These are phyloP conservation scores for Colletotrichum eremochloae DNA, from an alignment of 2,329 filamentous ascomycete genomes.

Conservation along the genomic window DNA sequence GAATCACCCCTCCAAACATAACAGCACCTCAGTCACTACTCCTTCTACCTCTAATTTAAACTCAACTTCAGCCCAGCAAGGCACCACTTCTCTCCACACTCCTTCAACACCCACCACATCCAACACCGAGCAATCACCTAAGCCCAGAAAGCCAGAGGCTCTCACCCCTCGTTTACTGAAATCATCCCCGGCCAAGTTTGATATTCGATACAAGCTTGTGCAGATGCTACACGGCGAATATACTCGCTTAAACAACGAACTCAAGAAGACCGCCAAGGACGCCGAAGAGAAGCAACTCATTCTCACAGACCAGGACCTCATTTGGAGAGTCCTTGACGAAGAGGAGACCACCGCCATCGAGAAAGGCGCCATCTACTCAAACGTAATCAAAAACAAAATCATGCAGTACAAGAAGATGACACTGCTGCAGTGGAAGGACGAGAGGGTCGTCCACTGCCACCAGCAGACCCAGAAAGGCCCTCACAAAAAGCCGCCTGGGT, in stretches of 20 bases:
- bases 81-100: conserved; percentile 22
- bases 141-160: conserved; percentile 60
- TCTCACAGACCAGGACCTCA: conserved; percentile 75
- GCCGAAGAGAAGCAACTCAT: conserved; percentile 66
- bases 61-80: conserved; percentile 17
- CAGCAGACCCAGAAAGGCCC: conserved; percentile 48
- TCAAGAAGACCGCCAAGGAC: conserved; percentile 65
- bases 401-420: conserved; percentile 82
- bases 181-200: conserved; percentile 68
- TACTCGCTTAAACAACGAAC: conserved; percentile 74
- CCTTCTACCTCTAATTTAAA: conserved; percentile 21
- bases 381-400: conserved; percentile 86
- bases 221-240: conserved; percentile 76
- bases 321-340: conserved; percentile 78
- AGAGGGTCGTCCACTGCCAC: conserved; percentile 55
- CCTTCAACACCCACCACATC: conserved; percentile 33
- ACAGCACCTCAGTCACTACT: conserved; percentile 28
- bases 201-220: conserved; percentile 69
- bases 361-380: conserved; percentile 80
- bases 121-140: conserved; percentile 37
- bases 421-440: conserved; percentile 77
- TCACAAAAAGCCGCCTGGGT: conserved; percentile 51
- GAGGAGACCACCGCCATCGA: conserved; percentile 82
- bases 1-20: conserved; percentile 29
- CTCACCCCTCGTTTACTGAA: conserved; percentile 78